Evolutionary conservation across 2,329 filamentous ascomycete genomes (phyloP).

Genomic region (Xylaria sp.): DNA sequence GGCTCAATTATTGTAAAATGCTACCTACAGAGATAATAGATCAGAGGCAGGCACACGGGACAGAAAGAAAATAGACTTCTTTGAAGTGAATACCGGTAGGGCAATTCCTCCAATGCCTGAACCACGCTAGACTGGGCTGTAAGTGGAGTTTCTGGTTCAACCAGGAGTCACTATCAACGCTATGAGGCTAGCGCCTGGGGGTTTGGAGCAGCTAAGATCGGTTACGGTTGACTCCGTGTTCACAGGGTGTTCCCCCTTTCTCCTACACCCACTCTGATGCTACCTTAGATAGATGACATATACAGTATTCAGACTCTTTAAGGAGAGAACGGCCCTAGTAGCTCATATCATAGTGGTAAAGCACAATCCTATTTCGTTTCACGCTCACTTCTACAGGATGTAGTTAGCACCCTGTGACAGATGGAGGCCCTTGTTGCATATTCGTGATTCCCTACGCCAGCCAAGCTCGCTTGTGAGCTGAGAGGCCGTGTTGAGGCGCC

Average conservation of each 20-base stretch:
- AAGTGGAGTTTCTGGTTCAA: neutral
- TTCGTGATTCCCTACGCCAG: slow-evolving; percentile 3
- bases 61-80: too few species aligned
- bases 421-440: neutral
- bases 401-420: neutral
- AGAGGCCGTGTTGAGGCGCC: too few species aligned
- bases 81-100: too few species aligned
- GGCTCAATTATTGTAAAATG: too few species aligned
- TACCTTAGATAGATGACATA: slow-evolving; percentile 10
- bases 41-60: too few species aligned
- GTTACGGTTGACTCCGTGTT: slow-evolving; percentile 17
- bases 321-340: neutral
- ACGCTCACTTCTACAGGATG: slow-evolving; percentile 3
- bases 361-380: slow-evolving; percentile 11
- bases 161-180: neutral
- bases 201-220: slow-evolving; percentile 21
- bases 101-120: slow-evolving; percentile 3
- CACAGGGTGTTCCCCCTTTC: slow-evolving; percentile 18
- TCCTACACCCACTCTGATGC: slow-evolving; percentile 12
- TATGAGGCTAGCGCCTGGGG: slow-evolving; percentile 1
- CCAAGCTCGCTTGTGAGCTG: neutral
- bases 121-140: neutral
- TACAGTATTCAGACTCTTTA: slow-evolving; percentile 11
- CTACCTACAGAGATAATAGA: too few species aligned
- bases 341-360: neutral